Percentiles rank a stretch among this genome's conserved stretches.
Evolutionary conservation across 2,329 filamentous ascomycete genomes (phyloP).

Genomic region (Fusarium tuaranense): DNA sequence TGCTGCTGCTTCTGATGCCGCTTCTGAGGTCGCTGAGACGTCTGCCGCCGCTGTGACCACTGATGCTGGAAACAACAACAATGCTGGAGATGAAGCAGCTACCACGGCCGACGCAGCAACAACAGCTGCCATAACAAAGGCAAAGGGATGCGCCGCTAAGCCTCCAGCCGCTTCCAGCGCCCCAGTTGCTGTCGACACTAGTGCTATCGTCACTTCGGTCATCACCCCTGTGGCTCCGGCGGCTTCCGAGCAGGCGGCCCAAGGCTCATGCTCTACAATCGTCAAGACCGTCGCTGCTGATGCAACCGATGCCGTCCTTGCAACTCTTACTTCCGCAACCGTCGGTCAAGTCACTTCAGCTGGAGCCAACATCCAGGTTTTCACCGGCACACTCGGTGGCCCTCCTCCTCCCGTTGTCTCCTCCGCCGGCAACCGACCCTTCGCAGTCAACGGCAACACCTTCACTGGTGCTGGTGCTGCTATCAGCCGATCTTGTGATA

Average conservation of each 20-base stretch:
- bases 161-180: background rate
- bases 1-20: background rate
- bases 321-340: background rate
- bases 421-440: conserved; percentile 54
- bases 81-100: background rate
- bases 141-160: background rate
- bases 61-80: background rate
- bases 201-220: background rate
- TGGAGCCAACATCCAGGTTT: conserved; percentile 57
- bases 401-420: conserved; percentile 56
- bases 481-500: conserved; percentile 60
- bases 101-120: background rate
- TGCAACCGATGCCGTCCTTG: background rate
- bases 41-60: background rate
- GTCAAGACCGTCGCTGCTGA: background rate
- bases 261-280: background rate
- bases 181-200: background rate
- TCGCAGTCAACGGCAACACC: conserved; percentile 65
- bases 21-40: background rate
- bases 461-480: conserved; percentile 63
- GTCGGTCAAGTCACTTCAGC: background rate
- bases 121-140: background rate
- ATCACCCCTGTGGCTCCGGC: background rate
- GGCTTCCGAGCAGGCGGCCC: background rate
- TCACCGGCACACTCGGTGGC: conserved; percentile 58